A percentile compares a stretch with the other conserved stretches of the same genome.
Conservation (phyloP, 345 rosid genomes). For the Luvunga scandens region DNA sequence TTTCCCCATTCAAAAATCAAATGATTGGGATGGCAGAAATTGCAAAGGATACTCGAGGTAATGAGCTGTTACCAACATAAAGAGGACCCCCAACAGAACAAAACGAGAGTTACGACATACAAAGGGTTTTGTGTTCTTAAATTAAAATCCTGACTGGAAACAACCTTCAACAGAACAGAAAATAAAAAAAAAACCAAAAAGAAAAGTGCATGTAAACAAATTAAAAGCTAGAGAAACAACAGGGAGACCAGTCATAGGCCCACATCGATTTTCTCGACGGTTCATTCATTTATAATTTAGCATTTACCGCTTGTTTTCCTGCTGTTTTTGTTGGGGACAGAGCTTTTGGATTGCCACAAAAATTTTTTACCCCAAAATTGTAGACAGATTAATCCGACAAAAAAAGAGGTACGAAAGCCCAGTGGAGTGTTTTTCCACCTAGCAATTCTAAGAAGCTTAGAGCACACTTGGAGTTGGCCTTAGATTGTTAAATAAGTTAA, state of each 20-base stretch:
- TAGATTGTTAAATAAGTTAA: no score
- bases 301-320: not conserved
- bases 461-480: no score
- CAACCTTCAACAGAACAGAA: not conserved
- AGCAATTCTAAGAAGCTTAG: no score
- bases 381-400: no score
- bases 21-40: not conserved
- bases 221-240: not conserved
- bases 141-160: not conserved
- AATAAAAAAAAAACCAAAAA: not conserved
- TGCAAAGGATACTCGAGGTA: not conserved
- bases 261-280: not conserved
- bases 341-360: not conserved
- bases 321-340: not conserved
- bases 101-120: no score
- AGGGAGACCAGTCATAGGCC: not conserved
- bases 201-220: no score
- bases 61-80: not conserved
- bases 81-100: not conserved
- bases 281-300: not conserved
- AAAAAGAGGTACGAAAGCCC: no score
- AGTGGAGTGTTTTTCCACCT: no score
- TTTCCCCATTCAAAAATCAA: no score
- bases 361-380: not conserved
- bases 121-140: no score